Percentiles rank a stretch among this genome's conserved stretches.
Conservation (phyloP, 306 rosid species). For the Acacia crassicarpa region DNA sequence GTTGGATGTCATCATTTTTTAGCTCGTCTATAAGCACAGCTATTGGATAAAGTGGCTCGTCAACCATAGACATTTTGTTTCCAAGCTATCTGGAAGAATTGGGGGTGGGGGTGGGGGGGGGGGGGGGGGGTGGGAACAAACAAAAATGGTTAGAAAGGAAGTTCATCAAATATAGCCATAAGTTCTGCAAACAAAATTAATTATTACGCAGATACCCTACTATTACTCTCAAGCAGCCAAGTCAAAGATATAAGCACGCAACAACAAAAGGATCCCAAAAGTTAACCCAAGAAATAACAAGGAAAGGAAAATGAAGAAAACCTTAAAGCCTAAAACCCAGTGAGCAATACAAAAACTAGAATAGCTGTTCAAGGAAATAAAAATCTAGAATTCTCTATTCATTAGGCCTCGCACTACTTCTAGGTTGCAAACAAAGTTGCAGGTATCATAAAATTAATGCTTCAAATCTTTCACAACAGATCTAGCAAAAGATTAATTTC, state of each 20-base stretch:
- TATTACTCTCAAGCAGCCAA: background rate
- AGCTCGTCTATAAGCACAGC: slow-evolving; percentile 84
- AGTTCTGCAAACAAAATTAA: background rate
- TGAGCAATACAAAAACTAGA: slow-evolving; percentile 19
- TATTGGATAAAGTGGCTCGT: slow-evolving; percentile 81
- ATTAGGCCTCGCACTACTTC: background rate
- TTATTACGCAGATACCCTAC: background rate
- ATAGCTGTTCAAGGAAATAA: background rate
- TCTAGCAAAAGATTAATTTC: background rate
- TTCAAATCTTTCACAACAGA: background rate
- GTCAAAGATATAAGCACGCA: background rate
- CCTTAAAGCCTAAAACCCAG: slow-evolving; percentile 40
- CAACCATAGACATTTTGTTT: slow-evolving; percentile 57
- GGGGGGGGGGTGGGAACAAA: no score
- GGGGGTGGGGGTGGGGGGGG: no score
- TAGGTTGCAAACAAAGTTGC: background rate
- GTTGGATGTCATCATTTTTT: slow-evolving; percentile 85
- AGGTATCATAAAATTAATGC: background rate
- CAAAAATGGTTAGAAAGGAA: slow-evolving; percentile 14
- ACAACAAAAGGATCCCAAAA: background rate
- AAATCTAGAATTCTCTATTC: background rate
- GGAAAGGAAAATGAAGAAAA: background rate
- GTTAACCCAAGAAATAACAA: background rate
- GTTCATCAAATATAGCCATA: slow-evolving; percentile 13
- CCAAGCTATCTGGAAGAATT: slow-evolving; percentile 34